phyloP scores from a whole-genome alignment of 306 rosid species.

The Malus sieversii region DNA sequence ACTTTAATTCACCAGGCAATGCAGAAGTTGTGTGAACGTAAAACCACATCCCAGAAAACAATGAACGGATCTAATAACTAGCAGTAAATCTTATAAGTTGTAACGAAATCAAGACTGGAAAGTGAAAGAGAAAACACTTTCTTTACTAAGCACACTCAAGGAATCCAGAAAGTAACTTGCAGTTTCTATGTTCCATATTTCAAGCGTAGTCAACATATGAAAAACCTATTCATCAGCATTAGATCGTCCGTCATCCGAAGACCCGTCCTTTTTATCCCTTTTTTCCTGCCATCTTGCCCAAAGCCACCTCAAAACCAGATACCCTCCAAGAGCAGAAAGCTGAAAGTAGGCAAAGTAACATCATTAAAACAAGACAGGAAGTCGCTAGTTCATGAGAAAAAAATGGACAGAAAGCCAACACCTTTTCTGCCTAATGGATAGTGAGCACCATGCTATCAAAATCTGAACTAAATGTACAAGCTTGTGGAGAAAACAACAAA shows the following conservation, averaged over 20 bases:
- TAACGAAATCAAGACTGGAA: neutral
- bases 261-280: neutral
- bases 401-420: neutral
- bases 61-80: neutral
- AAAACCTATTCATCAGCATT: neutral
- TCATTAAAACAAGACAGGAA: neutral
- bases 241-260: neutral
- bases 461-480: neutral
- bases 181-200: neutral
- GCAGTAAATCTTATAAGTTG: neutral
- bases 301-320: neutral
- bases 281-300: neutral
- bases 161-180: neutral
- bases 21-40: neutral
- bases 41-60: neutral
- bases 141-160: neutral
- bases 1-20: neutral
- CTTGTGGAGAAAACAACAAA: neutral
- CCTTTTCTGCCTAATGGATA: neutral
- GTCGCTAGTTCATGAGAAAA: neutral
- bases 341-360: slow-evolving; percentile 18
- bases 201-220: neutral
- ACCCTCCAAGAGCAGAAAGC: slow-evolving; percentile 60
- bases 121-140: neutral
- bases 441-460: neutral